Conservation (phyloP, 306 rosid genomes). For the Astragalus glycyphyllos region DNA sequence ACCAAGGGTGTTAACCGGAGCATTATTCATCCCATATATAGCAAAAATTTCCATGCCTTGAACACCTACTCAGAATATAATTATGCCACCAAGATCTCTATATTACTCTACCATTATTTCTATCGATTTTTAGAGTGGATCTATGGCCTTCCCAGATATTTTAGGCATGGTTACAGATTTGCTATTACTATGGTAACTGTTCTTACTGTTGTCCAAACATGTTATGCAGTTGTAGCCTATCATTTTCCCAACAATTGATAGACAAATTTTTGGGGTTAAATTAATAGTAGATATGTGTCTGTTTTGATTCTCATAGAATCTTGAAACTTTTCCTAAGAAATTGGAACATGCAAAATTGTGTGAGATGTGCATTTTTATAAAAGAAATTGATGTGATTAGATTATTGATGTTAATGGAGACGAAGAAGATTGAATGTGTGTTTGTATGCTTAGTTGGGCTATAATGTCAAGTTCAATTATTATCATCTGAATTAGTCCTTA, state of each 20-base stretch:
- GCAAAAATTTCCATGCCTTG: not conserved
- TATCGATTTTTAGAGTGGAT: not conserved
- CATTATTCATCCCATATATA: not conserved
- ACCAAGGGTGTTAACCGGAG: not conserved
- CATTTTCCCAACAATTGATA: not conserved
- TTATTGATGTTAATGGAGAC: no score
- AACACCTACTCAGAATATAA: not conserved
- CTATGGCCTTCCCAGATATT: not conserved
- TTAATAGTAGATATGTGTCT: no score
- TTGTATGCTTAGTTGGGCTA: no score
- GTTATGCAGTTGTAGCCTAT: slow-evolving; percentile 2
- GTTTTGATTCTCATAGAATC: no score
- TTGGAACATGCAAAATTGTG: no score
- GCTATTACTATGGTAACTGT: not conserved
- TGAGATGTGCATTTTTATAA: no score
- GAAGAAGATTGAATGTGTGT: no score
- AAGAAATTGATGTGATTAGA: no score
- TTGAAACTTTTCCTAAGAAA: no score
- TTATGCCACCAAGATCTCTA: not conserved
- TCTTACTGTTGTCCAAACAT: slow-evolving; percentile 8
- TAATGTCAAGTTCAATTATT: no score
- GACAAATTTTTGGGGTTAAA: no score
- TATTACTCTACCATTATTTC: not conserved
- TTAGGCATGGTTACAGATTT: slow-evolving; percentile 33
- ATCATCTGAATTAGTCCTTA: no score